Conservation (phyloP, 176 grass and related monocot genomes). For the Canna indica region DNA sequence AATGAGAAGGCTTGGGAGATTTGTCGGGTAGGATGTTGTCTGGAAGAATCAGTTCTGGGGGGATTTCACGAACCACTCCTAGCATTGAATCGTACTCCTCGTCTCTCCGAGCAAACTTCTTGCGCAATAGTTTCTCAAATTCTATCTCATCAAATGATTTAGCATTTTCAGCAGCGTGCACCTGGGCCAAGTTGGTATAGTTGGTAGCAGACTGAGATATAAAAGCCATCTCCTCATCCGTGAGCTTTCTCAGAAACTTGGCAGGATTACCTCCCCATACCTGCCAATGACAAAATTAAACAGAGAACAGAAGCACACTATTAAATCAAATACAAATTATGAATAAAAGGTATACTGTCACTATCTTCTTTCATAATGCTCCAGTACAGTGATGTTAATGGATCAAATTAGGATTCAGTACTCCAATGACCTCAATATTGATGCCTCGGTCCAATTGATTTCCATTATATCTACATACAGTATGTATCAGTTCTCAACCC, state of each 20-base stretch:
- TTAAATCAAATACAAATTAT: not conserved
- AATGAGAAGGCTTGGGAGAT: constrained; percentile 38
- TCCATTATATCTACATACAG: too few relatives aligned
- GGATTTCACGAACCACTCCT: constrained; percentile 68
- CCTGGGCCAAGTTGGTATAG: constrained; percentile 79
- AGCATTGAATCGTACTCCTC: constrained; percentile 93
- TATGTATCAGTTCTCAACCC: too few relatives aligned
- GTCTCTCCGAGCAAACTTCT: constrained; percentile 64
- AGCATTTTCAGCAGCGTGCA: constrained; percentile 78
- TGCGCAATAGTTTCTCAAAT: constrained; percentile 75
- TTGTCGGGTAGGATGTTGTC: constrained; percentile 70
- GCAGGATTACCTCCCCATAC: constrained; percentile 96
- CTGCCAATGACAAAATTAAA: constrained; percentile 23
- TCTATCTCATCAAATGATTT: constrained; percentile 91
- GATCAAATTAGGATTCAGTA: not conserved
- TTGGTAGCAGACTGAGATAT: constrained; percentile 72
- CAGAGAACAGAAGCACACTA: not conserved
- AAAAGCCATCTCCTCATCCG: constrained; percentile 73
- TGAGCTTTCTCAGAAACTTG: constrained; percentile 91
- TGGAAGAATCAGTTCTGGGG: constrained; percentile 59
- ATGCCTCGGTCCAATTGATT: not conserved
- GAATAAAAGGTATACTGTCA: not conserved
- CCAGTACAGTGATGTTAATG: not conserved
- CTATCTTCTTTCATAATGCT: not conserved
- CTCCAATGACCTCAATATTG: not conserved